These are phyloP conservation scores for Talaromyces thailandensis DNA, from an alignment of 495 filamentous ascomycete genomes.

Conservation along the genomic window DNA sequence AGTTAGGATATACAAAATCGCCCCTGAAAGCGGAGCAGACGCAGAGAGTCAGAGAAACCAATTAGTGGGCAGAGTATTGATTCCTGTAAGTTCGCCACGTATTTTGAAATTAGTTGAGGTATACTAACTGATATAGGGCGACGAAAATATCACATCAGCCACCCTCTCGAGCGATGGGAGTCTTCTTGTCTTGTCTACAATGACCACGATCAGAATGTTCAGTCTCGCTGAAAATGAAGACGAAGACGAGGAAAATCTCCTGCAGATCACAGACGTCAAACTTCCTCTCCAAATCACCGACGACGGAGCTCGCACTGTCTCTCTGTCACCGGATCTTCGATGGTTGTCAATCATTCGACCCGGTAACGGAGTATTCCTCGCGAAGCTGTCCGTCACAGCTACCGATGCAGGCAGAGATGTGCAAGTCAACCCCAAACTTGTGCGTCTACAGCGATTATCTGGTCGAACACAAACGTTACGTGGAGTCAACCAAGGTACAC, in stretches of 20 bases:
- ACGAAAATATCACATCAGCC: constrained; percentile 81
- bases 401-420: constrained; percentile 22
- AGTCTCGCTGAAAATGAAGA: constrained; percentile 29
- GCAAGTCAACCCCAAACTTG: constrained; percentile 34
- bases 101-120: neutral
- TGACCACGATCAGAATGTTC: constrained; percentile 72
- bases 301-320: constrained; percentile 57
- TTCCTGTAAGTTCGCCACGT: constrained; percentile 34
- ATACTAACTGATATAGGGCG: constrained; percentile 39
- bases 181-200: constrained; percentile 68
- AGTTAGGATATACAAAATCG: constrained; percentile 72
- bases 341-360: constrained; percentile 48
- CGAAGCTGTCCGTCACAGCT: constrained; percentile 30
- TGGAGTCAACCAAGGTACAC: constrained; percentile 44
- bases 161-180: constrained; percentile 64
- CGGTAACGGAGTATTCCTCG: constrained; percentile 39
- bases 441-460: constrained; percentile 1
- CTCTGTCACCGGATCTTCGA: constrained; percentile 40
- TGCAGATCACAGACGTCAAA: constrained; percentile 63
- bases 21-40: constrained; percentile 25
- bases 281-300: constrained; percentile 36
- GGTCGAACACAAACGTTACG: neutral
- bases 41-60: constrained; percentile 40
- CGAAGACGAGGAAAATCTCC: constrained; percentile 36
- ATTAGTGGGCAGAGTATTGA: constrained; percentile 60